Evolutionary conservation across 2,329 filamentous ascomycete genomes (phyloP).

Genomic region (Fusarium proliferatum): DNA sequence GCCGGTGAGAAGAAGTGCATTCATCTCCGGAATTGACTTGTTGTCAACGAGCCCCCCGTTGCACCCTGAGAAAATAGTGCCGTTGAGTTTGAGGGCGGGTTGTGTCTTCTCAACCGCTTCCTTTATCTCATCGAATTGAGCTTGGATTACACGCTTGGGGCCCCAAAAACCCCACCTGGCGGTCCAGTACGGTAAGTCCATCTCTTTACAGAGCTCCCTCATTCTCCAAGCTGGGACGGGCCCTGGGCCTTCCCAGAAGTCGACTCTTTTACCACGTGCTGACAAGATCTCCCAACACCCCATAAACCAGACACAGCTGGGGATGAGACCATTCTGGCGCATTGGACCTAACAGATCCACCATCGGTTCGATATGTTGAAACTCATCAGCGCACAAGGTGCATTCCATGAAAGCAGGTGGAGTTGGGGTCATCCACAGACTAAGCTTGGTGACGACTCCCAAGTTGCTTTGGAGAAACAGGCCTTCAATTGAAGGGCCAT

Average conservation of each 20-base stretch:
- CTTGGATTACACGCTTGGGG: neutral
- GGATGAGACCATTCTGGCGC: neutral
- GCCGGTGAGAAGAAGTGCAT: neutral
- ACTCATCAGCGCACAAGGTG: neutral
- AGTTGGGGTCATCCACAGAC: neutral
- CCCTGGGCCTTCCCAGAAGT: neutral
- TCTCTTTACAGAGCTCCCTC: neutral
- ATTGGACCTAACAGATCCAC: neutral
- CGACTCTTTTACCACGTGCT: neutral
- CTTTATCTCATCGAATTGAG: neutral
- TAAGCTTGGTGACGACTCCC: neutral
- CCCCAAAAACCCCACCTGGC: neutral
- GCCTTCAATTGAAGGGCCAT: neutral
- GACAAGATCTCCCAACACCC: neutral
- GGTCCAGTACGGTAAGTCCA: neutral
- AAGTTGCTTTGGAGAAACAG: neutral
- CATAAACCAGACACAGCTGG: neutral
- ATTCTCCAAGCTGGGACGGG: neutral
- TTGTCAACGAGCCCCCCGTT: neutral
- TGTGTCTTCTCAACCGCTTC: neutral
- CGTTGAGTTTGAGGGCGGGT: neutral
- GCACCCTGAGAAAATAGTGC: neutral
- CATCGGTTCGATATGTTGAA: neutral
- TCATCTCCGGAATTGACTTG: neutral
- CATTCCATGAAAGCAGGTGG: neutral